Evolutionary conservation across 371 early-diverging fungal species (phyloP).

Genomic region (Parasitella parasitica): DNA sequence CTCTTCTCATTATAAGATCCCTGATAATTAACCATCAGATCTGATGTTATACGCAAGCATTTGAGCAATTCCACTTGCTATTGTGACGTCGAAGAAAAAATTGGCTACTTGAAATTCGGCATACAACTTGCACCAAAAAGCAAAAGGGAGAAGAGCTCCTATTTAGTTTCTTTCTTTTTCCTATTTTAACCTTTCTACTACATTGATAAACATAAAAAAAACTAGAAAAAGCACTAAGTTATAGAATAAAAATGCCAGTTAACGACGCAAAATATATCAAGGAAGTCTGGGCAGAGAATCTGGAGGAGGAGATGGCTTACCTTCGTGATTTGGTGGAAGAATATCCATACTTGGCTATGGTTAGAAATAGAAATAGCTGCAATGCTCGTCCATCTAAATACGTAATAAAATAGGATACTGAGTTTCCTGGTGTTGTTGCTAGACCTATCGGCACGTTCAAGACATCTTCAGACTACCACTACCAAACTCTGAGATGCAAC

Average conservation of each 20-base stretch:
- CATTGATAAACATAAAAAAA: not conserved
- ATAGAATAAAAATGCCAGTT: conserved; percentile 31
- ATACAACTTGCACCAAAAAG: not conserved
- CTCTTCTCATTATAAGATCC: not conserved
- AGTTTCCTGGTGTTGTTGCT: conserved; percentile 99
- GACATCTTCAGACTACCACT: conserved; percentile 96
- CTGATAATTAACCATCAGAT: too few relatives aligned
- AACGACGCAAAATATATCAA: conserved; percentile 66
- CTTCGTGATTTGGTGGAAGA: conserved; percentile 89
- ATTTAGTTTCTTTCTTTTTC: not conserved
- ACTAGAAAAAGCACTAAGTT: not conserved
- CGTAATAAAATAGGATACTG: conserved; percentile 82
- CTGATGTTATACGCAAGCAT: too few relatives aligned
- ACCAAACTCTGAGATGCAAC: conserved; percentile 98
- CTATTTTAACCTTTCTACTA: not conserved
- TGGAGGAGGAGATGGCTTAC: conserved; percentile 93
- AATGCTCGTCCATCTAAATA: not conserved
- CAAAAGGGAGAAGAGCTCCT: conserved; percentile 1
- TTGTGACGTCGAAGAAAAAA: not conserved
- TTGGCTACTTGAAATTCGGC: not conserved
- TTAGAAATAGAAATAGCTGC: conserved; percentile 26
- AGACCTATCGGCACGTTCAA: conserved; percentile 97
- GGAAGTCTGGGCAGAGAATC: conserved; percentile 98
- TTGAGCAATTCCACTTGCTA: too few relatives aligned
- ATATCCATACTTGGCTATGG: conserved; percentile 98